Conservation (phyloP, 495 filamentous ascomycete genomes). For the Penicillium canariense region DNA sequence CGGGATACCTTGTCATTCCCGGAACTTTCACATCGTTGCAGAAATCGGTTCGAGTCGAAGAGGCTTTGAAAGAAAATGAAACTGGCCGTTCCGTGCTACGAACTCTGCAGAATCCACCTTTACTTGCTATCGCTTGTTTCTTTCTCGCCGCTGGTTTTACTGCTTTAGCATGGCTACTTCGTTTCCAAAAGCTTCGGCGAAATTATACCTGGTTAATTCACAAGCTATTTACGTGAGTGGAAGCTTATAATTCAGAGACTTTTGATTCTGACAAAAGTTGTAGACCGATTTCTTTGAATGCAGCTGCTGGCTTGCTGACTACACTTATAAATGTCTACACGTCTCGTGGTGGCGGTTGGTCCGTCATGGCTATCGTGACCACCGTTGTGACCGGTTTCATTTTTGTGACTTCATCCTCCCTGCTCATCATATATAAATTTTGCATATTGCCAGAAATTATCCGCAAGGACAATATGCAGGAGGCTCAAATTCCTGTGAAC, state of each 20-base stretch:
- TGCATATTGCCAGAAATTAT: constrained; percentile 7
- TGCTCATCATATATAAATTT: constrained; percentile 11
- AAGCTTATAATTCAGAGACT: not conserved
- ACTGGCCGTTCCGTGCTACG: constrained; percentile 14
- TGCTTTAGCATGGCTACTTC: constrained; percentile 15
- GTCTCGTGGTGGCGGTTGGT: constrained; percentile 11
- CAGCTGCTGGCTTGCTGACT: constrained; percentile 15
- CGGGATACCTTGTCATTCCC: constrained; percentile 37
- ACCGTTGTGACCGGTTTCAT: constrained; percentile 10
- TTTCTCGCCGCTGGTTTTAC: constrained; percentile 17
- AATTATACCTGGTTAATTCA: constrained; percentile 31
- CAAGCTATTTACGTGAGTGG: not conserved
- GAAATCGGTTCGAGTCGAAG: constrained; percentile 16
- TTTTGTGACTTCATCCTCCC: not conserved
- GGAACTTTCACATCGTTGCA: constrained; percentile 37
- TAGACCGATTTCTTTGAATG: constrained; percentile 14
- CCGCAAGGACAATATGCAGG: no score
- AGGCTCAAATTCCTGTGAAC: no score
- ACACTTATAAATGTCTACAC: constrained; percentile 17
- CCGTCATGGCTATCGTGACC: constrained; percentile 16
- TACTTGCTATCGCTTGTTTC: constrained; percentile 24
- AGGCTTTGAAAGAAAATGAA: constrained; percentile 6
- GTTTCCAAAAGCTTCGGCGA: constrained; percentile 11
- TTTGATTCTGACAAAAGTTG: not conserved
- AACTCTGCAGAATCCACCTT: constrained; percentile 23